Base-by-base conservation (phyloP, 2,329 filamentous ascomycete species). In the Dothiorella sarmentorum region DNA sequence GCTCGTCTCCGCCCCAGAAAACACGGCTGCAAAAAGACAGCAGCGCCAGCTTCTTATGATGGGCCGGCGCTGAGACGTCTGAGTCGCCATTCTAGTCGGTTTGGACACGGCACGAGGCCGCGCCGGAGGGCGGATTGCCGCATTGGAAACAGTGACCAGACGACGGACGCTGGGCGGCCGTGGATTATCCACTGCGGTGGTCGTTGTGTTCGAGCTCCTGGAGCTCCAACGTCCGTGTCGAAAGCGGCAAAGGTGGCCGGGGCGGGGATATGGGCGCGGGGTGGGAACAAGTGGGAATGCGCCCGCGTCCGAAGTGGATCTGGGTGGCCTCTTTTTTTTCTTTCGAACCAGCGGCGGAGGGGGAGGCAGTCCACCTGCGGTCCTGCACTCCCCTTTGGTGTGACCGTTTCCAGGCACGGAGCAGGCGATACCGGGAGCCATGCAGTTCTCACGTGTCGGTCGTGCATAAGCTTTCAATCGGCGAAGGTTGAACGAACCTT, bases 41-140 rank as follows among this genome's bases (percentile, higher is more conserved):
- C 52, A 43, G 29, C 37, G 27, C 33, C 40, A 40, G 35, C 17
- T 37, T n/a, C 49, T 56, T 57, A 45, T 51, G 42, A 37, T 57
- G 60, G 62, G 37, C n/a, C n/a, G n/a, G 44, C 53, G 31, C 63
- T 61, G 47, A 37, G 47, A 52, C 47, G 47, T 52, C 31, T 35
- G 47, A 52, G 62, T 61, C 66, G 56, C n/a, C 63, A 55, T 60
- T 56, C 47, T 61, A 65, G 59, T 40, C 49, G 56, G 18, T 63
- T 57, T 61, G 49, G 62, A 61, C 60, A 59, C 62, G 62, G 65
- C 58, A 64, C 47, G 47, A 52, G 47, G 47, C 31, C 37, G 47
- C 47, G 47, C 47, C 47, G 47, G 47, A 52, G 47, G 47, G 22
- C 47, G 47, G 15, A 35, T 52, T 52, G 31, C 47, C 47, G 47